phyloP scores from a whole-genome alignment of 2,329 filamentous ascomycete species.

The Aspergillus sp. region DNA sequence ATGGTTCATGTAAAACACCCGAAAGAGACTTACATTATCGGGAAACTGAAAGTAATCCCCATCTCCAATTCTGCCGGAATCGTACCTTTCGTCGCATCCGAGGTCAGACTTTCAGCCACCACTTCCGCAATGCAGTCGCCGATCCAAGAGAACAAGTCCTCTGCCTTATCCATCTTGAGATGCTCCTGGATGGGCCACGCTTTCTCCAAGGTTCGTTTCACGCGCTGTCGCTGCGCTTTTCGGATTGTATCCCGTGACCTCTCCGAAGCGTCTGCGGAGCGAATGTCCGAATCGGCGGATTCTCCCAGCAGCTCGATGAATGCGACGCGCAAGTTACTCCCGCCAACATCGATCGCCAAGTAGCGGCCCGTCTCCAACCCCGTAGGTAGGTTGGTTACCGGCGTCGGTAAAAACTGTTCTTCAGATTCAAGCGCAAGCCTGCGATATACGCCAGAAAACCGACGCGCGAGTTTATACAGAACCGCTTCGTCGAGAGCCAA shows the following conservation, averaged over 20 bases:
- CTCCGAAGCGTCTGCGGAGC: slow-evolving; percentile 32
- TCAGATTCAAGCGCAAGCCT: slow-evolving; percentile 46
- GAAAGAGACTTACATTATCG: slow-evolving; percentile 44
- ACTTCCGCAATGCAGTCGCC: slow-evolving; percentile 74
- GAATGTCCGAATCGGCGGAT: slow-evolving; percentile 36
- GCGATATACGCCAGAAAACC: slow-evolving; percentile 46
- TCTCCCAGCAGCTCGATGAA: slow-evolving; percentile 55
- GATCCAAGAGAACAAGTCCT: slow-evolving; percentile 79
- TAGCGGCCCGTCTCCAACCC: slow-evolving; percentile 56
- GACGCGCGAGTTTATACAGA: slow-evolving; percentile 47
- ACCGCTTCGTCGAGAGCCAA: slow-evolving; percentile 41
- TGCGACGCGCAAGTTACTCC: slow-evolving; percentile 56
- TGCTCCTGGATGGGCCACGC: slow-evolving; percentile 57
- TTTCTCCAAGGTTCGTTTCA: slow-evolving; percentile 48
- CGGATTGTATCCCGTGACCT: slow-evolving; percentile 45
- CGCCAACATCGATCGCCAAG: slow-evolving; percentile 58
- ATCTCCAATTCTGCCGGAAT: slow-evolving; percentile 48
- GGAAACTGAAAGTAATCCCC: slow-evolving; percentile 53
- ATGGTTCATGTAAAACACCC: background rate
- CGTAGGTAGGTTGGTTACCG: slow-evolving; percentile 47
- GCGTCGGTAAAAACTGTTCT: slow-evolving; percentile 49
- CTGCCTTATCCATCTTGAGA: slow-evolving; percentile 64
- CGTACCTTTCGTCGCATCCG: slow-evolving; percentile 38
- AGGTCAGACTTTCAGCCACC: slow-evolving; percentile 54
- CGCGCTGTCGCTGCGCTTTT: slow-evolving; percentile 48